Evolutionary conservation across 768 basidiomycete species (phyloP), one percentile per base, ranked within the genome.

Genomic region (Saitozyma podzolica): DNA sequence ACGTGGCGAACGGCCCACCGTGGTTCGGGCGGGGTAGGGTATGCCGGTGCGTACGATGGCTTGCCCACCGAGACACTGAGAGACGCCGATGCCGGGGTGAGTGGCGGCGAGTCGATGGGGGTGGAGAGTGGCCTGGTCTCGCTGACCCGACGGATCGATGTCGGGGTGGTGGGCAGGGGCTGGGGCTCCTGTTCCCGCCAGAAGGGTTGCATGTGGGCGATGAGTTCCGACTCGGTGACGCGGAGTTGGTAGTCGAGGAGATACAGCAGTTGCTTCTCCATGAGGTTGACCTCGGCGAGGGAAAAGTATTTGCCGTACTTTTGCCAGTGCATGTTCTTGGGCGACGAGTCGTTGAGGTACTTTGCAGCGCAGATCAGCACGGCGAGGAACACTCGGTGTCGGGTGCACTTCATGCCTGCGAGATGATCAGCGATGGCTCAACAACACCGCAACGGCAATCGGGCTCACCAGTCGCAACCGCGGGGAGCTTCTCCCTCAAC

Each of bases 251-350:
- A 80, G 81, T 95, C 90, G 70, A 99, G 87, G 62, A 98, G 83
- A 79, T 85, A 89, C 58, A 99, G 86, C 39, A 99, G 86, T 81
- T 99, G 92, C 81, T 88, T 90, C 82, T 99, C 95, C 95, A 98
- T 98, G 64, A 94, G 84, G 80, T 94, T 96, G 79, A 97, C 80
- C 69, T 82, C 81, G 65, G 81, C 78, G 37, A 79, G 72, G 19
- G 80, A 87, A 75, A 89, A 87, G 82, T 91, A 94, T 66, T 90
- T 81, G 49, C 83, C 82, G 77, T 92, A 91, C 53, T 81, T 81
- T 59, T 88, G 85, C 95, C 95, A 99, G 82, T 96, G 90, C 78
- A 85, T 84, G 82, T 97, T 99, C 84, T 93, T 95, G 50, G 75
- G 76, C 8, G 75, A 76, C n/a, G 89, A 89, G 80, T 94, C 92